Evolutionary conservation across 2,329 filamentous ascomycete genomes (phyloP), one percentile per base, ranked within the genome.

Genomic region (Cercospora sojina): DNA sequence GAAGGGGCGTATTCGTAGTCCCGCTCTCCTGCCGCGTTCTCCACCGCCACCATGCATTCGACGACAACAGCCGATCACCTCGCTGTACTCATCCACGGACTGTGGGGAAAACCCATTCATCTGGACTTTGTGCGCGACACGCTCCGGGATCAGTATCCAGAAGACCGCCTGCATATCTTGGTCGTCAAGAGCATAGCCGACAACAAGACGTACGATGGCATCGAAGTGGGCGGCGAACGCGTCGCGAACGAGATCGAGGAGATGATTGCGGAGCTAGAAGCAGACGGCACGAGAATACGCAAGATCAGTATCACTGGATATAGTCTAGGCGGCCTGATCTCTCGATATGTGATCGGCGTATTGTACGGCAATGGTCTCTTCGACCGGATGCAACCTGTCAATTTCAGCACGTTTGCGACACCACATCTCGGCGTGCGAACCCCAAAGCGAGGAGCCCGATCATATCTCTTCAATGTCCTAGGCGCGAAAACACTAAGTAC

Each of bases 401-500:
- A 96, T 82, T 97, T 98, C 79, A 92, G 90, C 2, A 97, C 93
- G 0, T 97, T 98, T 79, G 94, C 91, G 5, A 90, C 91, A 32
- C 94, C 86, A 84, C 75, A 80, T 90, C 65, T 97, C 83, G 82
- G 82, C 12, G 80, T 83, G 5, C 77, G 82, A 16, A 80, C 81
- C 0, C 82, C 82, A 2, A 74, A 80, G 16, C 68, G 75, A 51
- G 81, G 82, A 27, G 79, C 78, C 20, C 73, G 79, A 61, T 79
- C 78, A 66, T 77, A 81, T n/a, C 68, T 82, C 9, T 84, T 80
- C 88, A 98, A 98, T 76, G 86, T 90, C n/a, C 78, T 98, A 3
- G 94, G 92, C 53, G 89, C 92, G 0, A 85, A 90, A 64, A 92
- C 90, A 0, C 80, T 98, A 5, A 96, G 91, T 65, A 88, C 87